These are phyloP conservation scores for Torrubiella hemipterigena DNA, from an alignment of 2,329 filamentous ascomycete species.

Conservation along the genomic window DNA sequence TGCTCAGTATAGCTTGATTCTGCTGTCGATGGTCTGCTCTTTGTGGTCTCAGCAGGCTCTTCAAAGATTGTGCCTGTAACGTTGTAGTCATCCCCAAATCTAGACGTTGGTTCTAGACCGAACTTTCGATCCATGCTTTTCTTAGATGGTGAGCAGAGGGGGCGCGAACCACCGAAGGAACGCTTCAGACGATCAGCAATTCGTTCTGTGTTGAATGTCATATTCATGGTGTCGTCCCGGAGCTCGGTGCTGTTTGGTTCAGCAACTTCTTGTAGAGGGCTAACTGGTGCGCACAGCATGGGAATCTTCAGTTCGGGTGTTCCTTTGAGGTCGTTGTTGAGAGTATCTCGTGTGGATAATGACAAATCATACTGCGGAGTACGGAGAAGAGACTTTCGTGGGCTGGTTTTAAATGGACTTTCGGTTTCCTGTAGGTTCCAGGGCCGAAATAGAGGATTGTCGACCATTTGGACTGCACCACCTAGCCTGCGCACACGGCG, in stretches of 20 bases:
- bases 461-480: constrained; percentile 8
- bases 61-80: no score
- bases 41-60: no score
- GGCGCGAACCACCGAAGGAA: no score
- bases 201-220: neutral
- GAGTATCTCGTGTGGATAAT: neutral
- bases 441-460: constrained; percentile 19
- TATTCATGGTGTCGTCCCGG: neutral
- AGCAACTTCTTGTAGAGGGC: neutral
- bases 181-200: neutral
- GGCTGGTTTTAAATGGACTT: constrained; percentile 4
- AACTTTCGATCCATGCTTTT: no score
- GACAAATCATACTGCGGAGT: no score
- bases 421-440: constrained; percentile 15
- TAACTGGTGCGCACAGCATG: no score
- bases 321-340: no score
- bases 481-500: constrained; percentile 19
- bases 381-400: constrained; percentile 1
- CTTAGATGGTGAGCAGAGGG: no score
- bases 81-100: no score
- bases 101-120: no score
- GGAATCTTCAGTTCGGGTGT: neutral
- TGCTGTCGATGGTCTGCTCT: no score
- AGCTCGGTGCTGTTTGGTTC: neutral
- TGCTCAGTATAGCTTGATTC: no score